Percentiles rank a stretch among this genome's conserved stretches.
phyloP scores from a whole-genome alignment of 2,329 filamentous ascomycete species.

The Alternaria sp. region DNA sequence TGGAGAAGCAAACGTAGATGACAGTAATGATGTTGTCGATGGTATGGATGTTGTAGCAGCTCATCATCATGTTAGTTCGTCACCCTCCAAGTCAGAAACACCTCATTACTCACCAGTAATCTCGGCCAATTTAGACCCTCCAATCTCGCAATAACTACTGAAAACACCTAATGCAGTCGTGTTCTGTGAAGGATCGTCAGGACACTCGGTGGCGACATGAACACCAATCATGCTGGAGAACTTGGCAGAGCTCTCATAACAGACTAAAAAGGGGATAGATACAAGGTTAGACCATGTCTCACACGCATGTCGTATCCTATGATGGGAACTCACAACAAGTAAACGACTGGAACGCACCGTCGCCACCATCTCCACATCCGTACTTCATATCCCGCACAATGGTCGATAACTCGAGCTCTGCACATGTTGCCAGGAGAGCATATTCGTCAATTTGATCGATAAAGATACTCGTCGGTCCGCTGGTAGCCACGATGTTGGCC shows the following conservation, averaged over 20 bases:
- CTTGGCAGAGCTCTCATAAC: conserved; percentile 10
- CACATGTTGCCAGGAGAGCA: not conserved
- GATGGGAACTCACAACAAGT: not conserved
- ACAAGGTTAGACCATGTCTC: not conserved
- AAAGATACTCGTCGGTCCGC: conserved; percentile 1
- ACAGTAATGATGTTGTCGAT: not conserved
- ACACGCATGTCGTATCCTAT: not conserved
- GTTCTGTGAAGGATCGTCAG: not conserved
- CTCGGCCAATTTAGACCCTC: not conserved
- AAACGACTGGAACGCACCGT: not conserved
- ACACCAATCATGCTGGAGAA: conserved; percentile 8
- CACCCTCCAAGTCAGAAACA: not conserved
- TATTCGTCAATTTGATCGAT: conserved; percentile 4
- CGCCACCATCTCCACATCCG: not conserved
- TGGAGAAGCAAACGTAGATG: not conserved
- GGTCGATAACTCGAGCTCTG: not conserved
- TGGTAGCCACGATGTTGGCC: not conserved
- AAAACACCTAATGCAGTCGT: not conserved
- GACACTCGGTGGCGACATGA: not conserved
- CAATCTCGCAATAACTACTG: conserved; percentile 1
- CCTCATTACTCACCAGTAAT: not conserved
- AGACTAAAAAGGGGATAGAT: not conserved
- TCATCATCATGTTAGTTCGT: not conserved
- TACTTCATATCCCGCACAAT: conserved; percentile 3
- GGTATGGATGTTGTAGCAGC: not conserved